phyloP scores from a whole-genome alignment of 495 filamentous ascomycete genomes.

The Aspergillus baeticus region DNA sequence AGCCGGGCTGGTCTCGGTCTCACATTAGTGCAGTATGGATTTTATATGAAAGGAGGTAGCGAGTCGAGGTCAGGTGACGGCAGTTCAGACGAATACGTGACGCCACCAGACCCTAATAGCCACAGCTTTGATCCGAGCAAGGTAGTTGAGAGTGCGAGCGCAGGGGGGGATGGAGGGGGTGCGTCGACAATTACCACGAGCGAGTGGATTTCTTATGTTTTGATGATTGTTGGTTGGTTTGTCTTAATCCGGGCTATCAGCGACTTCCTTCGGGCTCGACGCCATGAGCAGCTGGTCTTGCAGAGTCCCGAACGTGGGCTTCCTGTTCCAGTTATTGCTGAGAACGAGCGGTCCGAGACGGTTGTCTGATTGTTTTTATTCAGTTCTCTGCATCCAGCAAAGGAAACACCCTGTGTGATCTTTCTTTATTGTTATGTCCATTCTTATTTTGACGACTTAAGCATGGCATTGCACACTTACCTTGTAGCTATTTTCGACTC shows the following conservation, averaged over 20 bases:
- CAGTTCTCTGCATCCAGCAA: conserved; percentile 12
- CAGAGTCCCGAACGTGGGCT: conserved; percentile 93
- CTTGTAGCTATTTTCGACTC: conserved; percentile 17
- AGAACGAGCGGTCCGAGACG: conserved; percentile 77
- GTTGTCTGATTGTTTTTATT: conserved; percentile 60
- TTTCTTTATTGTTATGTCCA: conserved; percentile 16
- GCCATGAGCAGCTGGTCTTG: conserved; percentile 88
- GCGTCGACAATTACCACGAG: conserved; percentile 59
- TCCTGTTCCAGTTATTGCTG: conserved; percentile 82
- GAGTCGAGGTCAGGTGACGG: conserved; percentile 47
- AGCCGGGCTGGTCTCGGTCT: conserved; percentile 92
- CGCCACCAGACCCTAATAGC: conserved; percentile 81
- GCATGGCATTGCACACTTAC: conserved; percentile 11
- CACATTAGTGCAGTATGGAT: conserved; percentile 94
- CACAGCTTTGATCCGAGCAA: conserved; percentile 81
- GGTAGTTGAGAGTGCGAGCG: conserved; percentile 42
- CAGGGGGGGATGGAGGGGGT: conserved; percentile 37
- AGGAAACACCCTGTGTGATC: conserved; percentile 6
- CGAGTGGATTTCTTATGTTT: conserved; percentile 87
- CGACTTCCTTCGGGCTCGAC: conserved; percentile 81
- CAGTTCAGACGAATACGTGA: conserved; percentile 48
- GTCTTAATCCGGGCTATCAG: conserved; percentile 87
- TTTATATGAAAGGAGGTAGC: conserved; percentile 76
- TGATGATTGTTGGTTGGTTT: conserved; percentile 99
- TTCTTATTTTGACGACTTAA: conserved; percentile 11